phyloP scores from a whole-genome alignment of 2,329 filamentous ascomycete species.

The Plectosphaerella cucumerina region DNA sequence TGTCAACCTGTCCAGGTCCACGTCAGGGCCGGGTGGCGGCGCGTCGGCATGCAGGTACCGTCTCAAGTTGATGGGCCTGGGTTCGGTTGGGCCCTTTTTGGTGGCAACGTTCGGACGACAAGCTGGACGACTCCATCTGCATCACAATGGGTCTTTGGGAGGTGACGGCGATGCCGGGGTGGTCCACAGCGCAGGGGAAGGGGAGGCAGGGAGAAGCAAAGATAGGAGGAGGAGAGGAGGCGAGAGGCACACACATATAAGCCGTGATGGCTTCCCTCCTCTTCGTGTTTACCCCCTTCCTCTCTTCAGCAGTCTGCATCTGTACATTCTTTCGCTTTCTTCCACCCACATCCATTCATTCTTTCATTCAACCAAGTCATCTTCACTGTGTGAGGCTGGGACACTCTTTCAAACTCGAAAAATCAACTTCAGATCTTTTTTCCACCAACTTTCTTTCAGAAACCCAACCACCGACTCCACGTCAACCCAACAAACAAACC shows the following conservation, averaged over 20 bases:
- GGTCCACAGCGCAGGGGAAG: no score
- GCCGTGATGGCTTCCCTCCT: neutral
- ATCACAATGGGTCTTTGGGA: no score
- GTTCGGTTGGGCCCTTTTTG: no score
- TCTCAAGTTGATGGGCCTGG: neutral
- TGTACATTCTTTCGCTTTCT: conserved; percentile 3
- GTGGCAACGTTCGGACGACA: neutral
- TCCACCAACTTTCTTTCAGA: neutral
- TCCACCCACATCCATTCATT: conserved; percentile 1
- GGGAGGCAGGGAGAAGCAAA: no score
- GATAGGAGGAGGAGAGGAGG: no score
- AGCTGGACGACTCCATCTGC: no score
- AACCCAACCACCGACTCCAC: neutral
- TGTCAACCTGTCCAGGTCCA: neutral
- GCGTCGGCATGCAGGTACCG: neutral
- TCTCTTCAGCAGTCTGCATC: conserved; percentile 1
- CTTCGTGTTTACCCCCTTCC: neutral
- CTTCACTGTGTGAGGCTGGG: conserved; percentile 5
- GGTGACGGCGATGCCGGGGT: no score
- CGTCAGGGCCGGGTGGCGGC: no score
- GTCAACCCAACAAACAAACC: neutral
- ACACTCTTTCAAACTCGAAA: conserved; percentile 1
- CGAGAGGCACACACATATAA: neutral
- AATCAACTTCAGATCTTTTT: neutral
- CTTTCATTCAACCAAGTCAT: conserved; percentile 3